phyloP scores from a whole-genome alignment of 495 filamentous ascomycete genomes.

The Xylaria intraflava region DNA sequence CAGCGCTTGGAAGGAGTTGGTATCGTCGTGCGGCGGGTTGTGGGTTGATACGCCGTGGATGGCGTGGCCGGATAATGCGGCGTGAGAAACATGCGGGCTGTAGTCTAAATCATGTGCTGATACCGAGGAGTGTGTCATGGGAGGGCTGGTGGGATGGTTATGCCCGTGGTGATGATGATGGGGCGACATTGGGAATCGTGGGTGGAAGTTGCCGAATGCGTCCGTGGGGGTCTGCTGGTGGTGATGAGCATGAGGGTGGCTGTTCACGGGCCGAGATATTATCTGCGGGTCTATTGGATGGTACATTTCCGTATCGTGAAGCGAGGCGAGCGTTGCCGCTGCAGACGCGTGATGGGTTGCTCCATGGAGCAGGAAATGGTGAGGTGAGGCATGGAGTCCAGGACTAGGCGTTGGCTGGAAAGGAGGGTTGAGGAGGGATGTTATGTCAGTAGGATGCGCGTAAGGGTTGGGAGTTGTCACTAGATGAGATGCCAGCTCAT shows the following conservation, averaged over 20 bases:
- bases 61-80: background rate
- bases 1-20: slow-evolving; percentile 38
- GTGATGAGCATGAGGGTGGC: slow-evolving; percentile 14
- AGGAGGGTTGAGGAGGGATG: slow-evolving; percentile 24
- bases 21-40: slow-evolving; percentile 16
- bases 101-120: slow-evolving; percentile 13
- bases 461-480: slow-evolving; percentile 26
- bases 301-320: slow-evolving; percentile 28
- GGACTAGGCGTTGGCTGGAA: slow-evolving; percentile 22
- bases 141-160: slow-evolving; percentile 5
- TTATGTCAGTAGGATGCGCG: slow-evolving; percentile 32
- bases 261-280: slow-evolving; percentile 33
- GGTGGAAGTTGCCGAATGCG: slow-evolving; percentile 15
- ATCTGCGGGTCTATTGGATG: slow-evolving; percentile 48
- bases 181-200: slow-evolving; percentile 11
- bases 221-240: slow-evolving; percentile 14
- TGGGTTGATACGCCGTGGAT: slow-evolving; percentile 10
- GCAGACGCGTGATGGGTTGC: slow-evolving; percentile 26
- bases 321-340: slow-evolving; percentile 18
- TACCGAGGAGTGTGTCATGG: slow-evolving; percentile 16
- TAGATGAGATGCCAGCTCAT: slow-evolving; percentile 18
- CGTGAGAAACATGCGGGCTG: slow-evolving; percentile 13
- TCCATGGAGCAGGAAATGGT: slow-evolving; percentile 20
- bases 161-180: slow-evolving; percentile 17
- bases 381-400: slow-evolving; percentile 23